Evolutionary conservation across 129 eudicot genomes (phyloP).

Genomic region (Chrysanthemum lavandulifolium): DNA sequence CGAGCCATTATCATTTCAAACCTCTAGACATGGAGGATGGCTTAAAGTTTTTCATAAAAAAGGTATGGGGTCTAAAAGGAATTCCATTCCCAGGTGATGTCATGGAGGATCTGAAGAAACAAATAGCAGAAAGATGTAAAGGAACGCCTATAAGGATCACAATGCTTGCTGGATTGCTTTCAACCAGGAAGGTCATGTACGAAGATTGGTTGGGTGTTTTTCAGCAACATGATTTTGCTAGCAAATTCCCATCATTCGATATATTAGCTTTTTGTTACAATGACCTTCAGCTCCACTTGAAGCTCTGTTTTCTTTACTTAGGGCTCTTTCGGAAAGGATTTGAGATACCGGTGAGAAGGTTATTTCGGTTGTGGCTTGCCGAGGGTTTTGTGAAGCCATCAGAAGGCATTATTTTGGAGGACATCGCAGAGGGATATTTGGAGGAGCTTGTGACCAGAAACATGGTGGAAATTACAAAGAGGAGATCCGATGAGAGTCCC

Average conservation of each 20-base stretch:
- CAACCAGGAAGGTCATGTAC: slow-evolving; percentile 2
- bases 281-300: slow-evolving; percentile 32
- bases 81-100: slow-evolving; percentile 24
- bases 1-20: slow-evolving; percentile 15
- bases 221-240: slow-evolving; percentile 6
- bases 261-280: slow-evolving; percentile 30
- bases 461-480: slow-evolving; percentile 34
- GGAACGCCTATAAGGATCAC: slow-evolving; percentile 33
- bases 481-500: slow-evolving; percentile 26
- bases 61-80: slow-evolving; percentile 21
- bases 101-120: slow-evolving; percentile 23
- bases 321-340: slow-evolving; percentile 30
- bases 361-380: slow-evolving; percentile 46
- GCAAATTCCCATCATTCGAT: slow-evolving; percentile 15
- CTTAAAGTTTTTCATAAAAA: slow-evolving; percentile 25
- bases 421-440: slow-evolving; percentile 33
- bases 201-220: slow-evolving; percentile 35
- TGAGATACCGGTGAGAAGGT: slow-evolving; percentile 33
- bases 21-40: slow-evolving; percentile 26
- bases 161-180: slow-evolving; percentile 40
- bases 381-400: slow-evolving; percentile 38
- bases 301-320: slow-evolving; percentile 39
- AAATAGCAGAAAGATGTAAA: slow-evolving; percentile 38
- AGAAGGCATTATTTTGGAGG: slow-evolving; percentile 22
- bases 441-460: slow-evolving; percentile 40